A percentile compares a stretch with the other conserved stretches of the same genome.
These are phyloP conservation scores for Pseudocercospora pini-densiflorae DNA, from an alignment of 2,329 filamentous ascomycete genomes.

Conservation along the genomic window DNA sequence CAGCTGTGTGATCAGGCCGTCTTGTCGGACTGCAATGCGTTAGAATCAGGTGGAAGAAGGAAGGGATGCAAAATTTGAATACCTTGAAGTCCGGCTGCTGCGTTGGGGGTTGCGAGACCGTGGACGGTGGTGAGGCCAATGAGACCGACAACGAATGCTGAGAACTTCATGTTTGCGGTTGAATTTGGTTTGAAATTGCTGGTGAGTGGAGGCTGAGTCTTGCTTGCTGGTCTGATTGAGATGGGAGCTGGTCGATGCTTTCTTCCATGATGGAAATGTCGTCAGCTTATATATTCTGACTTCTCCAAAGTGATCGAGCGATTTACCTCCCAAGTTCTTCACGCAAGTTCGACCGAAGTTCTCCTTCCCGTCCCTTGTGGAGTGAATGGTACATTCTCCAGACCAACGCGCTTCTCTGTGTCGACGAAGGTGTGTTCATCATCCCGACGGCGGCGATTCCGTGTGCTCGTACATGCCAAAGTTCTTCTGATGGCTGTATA, in stretches of 20 bases:
- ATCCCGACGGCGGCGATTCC: neutral
- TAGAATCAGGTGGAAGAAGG: neutral
- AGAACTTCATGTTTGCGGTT: conserved; percentile 1
- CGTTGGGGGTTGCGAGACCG: neutral
- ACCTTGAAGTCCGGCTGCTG: neutral
- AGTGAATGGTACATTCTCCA: neutral
- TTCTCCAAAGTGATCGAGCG: neutral
- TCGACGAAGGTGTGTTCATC: conserved; percentile 1
- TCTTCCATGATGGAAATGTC: neutral
- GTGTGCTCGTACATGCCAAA: neutral
- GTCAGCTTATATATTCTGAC: neutral
- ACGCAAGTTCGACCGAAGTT: neutral
- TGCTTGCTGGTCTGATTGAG: neutral
- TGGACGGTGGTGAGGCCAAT: neutral
- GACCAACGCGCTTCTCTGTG: neutral
- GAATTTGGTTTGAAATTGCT: neutral
- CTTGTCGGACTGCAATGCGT: neutral
- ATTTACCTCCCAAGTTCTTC: neutral
- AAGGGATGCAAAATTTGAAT: neutral
- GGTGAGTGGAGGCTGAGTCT: neutral
- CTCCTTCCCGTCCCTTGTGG: neutral
- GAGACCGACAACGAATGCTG: neutral
- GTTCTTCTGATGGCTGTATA: neutral
- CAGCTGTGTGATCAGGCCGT: neutral
- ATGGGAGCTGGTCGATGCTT: neutral